These are phyloP conservation scores for Nitzschia sp. DNA, from an alignment of 108 stramenopile species.

Conservation along the genomic window DNA sequence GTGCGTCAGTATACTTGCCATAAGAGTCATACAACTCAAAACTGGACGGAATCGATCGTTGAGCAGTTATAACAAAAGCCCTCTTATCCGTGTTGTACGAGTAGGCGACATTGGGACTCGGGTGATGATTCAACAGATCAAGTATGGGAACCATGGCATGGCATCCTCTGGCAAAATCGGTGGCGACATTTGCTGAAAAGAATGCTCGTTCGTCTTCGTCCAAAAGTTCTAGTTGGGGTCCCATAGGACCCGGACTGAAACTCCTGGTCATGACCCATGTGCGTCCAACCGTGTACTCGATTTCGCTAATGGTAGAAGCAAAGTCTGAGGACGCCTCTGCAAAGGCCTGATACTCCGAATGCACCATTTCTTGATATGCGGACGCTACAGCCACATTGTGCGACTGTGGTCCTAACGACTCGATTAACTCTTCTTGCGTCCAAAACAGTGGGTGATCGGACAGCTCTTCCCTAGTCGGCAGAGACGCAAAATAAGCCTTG, in stretches of 20 bases:
- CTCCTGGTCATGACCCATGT: conserved; percentile 76
- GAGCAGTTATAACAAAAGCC: conserved; percentile 61
- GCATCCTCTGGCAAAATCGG: conserved; percentile 56
- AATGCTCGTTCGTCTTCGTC: conserved; percentile 19
- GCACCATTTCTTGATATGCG: conserved; percentile 62
- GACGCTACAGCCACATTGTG: conserved; percentile 49
- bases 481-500: conserved; percentile 31
- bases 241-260: conserved; percentile 49
- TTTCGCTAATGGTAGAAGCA: conserved; percentile 37
- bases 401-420: conserved; percentile 45
- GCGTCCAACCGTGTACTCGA: conserved; percentile 64
- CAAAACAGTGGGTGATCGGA: conserved; percentile 70
- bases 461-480: conserved; percentile 61
- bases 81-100: conserved; percentile 48
- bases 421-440: conserved; percentile 37
- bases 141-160: conserved; percentile 80
- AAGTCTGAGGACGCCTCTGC: conserved; percentile 40
- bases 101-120: conserved; percentile 69
- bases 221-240: not conserved
- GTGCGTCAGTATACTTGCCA: conserved; percentile 78
- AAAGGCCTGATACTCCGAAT: conserved; percentile 70
- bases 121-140: conserved; percentile 84
- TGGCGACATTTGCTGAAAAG: conserved; percentile 31
- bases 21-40: conserved; percentile 70
- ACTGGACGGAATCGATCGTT: conserved; percentile 18